These are phyloP conservation scores for Neurospora pannonica DNA, from an alignment of 495 filamentous ascomycete species.

Conservation along the genomic window DNA sequence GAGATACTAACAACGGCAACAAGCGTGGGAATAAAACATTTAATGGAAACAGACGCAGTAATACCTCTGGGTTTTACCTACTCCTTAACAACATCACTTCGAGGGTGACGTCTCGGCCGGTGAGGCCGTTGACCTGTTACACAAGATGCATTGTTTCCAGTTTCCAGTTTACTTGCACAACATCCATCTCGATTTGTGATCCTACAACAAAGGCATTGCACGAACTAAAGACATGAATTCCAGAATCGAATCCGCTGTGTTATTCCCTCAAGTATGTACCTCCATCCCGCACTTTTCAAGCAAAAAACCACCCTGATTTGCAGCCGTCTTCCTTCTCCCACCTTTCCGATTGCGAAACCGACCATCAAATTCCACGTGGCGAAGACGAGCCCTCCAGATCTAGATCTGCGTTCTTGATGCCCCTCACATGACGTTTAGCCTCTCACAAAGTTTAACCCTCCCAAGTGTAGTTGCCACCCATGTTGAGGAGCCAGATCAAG, in stretches of 20 bases:
- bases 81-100: neutral
- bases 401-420: neutral
- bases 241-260: neutral
- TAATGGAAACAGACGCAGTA: neutral
- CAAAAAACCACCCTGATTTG: neutral
- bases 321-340: neutral
- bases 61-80: neutral
- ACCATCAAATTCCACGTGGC: neutral
- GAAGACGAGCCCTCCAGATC: neutral
- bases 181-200: neutral
- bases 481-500: slow-evolving; percentile 28
- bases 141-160: neutral
- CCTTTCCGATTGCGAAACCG: neutral
- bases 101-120: neutral
- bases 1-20: neutral
- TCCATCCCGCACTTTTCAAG: neutral
- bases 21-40: neutral
- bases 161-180: neutral
- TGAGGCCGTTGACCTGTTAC: neutral
- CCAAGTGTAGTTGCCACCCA: slow-evolving; percentile 28
- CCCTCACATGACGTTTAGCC: neutral
- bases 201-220: neutral
- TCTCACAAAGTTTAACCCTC: slow-evolving; percentile 13
- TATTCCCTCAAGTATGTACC: neutral
- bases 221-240: neutral